Conservation (phyloP, 2,329 filamentous ascomycete genomes). For the Dactylella cylindrospora region DNA sequence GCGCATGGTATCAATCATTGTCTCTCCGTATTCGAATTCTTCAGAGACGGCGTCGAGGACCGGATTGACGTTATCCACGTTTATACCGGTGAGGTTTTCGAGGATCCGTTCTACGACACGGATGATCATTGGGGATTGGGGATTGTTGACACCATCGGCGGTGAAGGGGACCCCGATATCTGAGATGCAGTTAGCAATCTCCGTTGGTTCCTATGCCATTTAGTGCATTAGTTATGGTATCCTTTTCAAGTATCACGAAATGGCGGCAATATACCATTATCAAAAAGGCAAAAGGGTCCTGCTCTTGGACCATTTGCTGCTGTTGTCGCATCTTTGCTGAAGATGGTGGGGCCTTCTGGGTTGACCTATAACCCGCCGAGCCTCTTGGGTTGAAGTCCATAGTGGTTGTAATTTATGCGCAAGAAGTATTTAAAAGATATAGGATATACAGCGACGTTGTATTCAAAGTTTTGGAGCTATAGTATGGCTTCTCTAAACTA, state of each 20-base stretch:
- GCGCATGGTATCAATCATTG: conserved; percentile 85
- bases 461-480: too few species aligned
- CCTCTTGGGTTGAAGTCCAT: conserved; percentile 43
- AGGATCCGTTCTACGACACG: conserved; percentile 98
- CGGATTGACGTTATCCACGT: conserved; percentile 87
- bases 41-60: conserved; percentile 91
- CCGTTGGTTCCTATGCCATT: conserved; percentile 59
- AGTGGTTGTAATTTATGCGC: not conserved
- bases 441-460: too few species aligned
- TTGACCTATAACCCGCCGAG: conserved; percentile 35
- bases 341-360: conserved; percentile 37
- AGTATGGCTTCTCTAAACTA: too few species aligned
- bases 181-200: conserved; percentile 95
- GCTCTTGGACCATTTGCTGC: conserved; percentile 19
- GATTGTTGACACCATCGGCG: conserved; percentile 84
- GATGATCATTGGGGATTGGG: conserved; percentile 90
- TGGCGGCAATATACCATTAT: conserved; percentile 18
- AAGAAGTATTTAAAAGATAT: too few species aligned
- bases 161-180: conserved; percentile 93
- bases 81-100: conserved; percentile 88
- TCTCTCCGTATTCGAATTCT: conserved; percentile 77
- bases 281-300: conserved; percentile 27
- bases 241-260: too few species aligned
- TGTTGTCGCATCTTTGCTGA: conserved; percentile 23
- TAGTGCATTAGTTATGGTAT: conserved; percentile 59